These are phyloP conservation scores for Sicyos baderoa DNA, from an alignment of 306 rosid species.

Conservation along the genomic window DNA sequence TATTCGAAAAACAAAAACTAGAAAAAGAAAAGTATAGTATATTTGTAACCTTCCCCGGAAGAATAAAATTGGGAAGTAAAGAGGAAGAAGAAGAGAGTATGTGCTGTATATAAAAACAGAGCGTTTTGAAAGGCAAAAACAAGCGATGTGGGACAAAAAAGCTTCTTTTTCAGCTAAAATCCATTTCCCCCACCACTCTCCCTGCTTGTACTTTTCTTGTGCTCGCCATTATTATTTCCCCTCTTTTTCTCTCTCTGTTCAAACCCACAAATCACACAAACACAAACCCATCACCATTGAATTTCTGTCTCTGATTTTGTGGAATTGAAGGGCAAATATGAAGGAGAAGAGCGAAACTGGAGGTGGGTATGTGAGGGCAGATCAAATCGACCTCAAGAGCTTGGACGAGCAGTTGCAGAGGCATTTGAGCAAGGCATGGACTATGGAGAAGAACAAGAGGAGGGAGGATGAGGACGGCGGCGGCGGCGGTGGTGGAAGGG, in stretches of 20 bases:
- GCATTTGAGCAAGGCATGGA: constrained; percentile 81
- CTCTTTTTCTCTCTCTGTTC: neutral
- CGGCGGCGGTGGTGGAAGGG: constrained; percentile 25
- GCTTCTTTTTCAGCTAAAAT: constrained; percentile 82
- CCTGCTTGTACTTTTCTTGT: constrained; percentile 20
- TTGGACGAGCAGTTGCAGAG: constrained; percentile 95
- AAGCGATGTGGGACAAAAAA: constrained; percentile 47
- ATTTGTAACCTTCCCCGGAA: neutral
- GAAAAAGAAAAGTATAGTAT: too few species aligned
- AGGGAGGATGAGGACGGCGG: constrained; percentile 40
- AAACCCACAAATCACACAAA: neutral
- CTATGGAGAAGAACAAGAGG: constrained; percentile 84
- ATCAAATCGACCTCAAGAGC: constrained; percentile 98
- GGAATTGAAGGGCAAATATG: constrained; percentile 29
- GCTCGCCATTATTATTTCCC: constrained; percentile 29
- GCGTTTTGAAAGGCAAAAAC: neutral
- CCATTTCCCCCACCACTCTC: constrained; percentile 33
- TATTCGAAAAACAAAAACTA: too few species aligned
- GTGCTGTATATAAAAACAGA: neutral
- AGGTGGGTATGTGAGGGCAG: constrained; percentile 82
- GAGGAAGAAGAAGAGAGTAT: neutral
- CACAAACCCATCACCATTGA: neutral
- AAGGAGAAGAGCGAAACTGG: constrained; percentile 78
- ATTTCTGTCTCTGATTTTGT: constrained; percentile 7
- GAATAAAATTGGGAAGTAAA: neutral